Percentiles rank a stretch among this genome's conserved stretches.
Conservation (phyloP, 1,284 basidiomycete genomes). For the Ceratobasidium theobromae region DNA sequence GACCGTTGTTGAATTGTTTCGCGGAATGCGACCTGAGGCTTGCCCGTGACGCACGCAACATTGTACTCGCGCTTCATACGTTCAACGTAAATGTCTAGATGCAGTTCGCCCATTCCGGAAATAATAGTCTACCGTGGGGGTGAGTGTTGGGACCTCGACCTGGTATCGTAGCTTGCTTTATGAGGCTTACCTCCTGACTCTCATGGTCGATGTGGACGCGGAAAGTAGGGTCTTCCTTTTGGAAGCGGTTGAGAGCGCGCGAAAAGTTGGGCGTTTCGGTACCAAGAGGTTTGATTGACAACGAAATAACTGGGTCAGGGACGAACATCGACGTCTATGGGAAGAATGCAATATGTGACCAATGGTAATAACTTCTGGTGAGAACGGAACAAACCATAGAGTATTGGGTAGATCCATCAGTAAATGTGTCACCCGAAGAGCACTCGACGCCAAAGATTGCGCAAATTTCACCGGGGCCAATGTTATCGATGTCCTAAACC, state of each 20-base stretch:
- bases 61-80: conserved; percentile 98
- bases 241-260: conserved; percentile 94
- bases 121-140: conserved; percentile 83
- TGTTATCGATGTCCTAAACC: conserved; percentile 82
- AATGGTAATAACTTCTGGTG: conserved; percentile 7
- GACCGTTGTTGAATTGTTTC: conserved; percentile 87
- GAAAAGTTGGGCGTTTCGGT: conserved; percentile 96
- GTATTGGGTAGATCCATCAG: conserved; percentile 81
- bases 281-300: conserved; percentile 90
- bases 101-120: conserved; percentile 98
- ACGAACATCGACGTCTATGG: conserved; percentile 95
- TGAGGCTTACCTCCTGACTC: conserved; percentile 75
- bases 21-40: conserved; percentile 95
- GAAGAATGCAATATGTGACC: neutral
- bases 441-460: conserved; percentile 99
- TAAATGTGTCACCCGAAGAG: conserved; percentile 98
- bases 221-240: conserved; percentile 99
- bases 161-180: neutral
- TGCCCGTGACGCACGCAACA: conserved; percentile 90
- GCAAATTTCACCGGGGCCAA: conserved; percentile 99
- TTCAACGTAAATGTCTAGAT: conserved; percentile 99
- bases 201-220: conserved; percentile 93
- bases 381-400: conserved; percentile 69
- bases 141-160: neutral
- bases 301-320: conserved; percentile 96